Evolutionary conservation across 768 basidiomycete genomes (phyloP).

Genomic region (Tulasnella sp.): DNA sequence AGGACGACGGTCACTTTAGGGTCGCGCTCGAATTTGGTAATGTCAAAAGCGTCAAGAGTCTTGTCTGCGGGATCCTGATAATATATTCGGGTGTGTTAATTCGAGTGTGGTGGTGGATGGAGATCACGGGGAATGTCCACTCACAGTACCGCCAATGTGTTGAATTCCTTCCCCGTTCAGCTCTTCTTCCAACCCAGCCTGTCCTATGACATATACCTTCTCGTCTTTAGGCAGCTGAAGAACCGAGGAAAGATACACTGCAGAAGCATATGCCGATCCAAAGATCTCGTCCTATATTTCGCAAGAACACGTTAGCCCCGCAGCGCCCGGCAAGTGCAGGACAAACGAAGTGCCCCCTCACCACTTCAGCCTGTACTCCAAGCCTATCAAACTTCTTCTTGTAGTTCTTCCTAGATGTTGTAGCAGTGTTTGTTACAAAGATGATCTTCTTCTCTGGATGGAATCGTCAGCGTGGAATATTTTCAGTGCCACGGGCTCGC

Average conservation of each 20-base stretch:
- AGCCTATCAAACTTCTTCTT: constrained; percentile 88
- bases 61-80: constrained; percentile 78
- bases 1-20: constrained; percentile 83
- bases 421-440: constrained; percentile 97
- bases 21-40: constrained; percentile 66
- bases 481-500: neutral
- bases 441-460: constrained; percentile 70
- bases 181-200: constrained; percentile 89
- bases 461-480: neutral
- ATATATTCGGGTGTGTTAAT: too few species aligned
- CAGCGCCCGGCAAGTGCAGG: neutral
- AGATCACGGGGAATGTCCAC: constrained; percentile 32
- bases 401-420: constrained; percentile 83
- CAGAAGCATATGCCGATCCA: constrained; percentile 85
- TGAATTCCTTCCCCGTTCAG: constrained; percentile 78
- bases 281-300: constrained; percentile 83
- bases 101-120: neutral
- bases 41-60: constrained; percentile 62
- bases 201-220: constrained; percentile 94
- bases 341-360: constrained; percentile 42
- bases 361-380: constrained; percentile 77
- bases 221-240: constrained; percentile 85
- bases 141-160: constrained; percentile 79
- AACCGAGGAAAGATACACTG: constrained; percentile 82
- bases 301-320: neutral